Percentiles rank a stretch among this genome's conserved stretches.
Evolutionary conservation across 176 grass and related monocot species (phyloP).

Genomic region (Leersia perrieri): DNA sequence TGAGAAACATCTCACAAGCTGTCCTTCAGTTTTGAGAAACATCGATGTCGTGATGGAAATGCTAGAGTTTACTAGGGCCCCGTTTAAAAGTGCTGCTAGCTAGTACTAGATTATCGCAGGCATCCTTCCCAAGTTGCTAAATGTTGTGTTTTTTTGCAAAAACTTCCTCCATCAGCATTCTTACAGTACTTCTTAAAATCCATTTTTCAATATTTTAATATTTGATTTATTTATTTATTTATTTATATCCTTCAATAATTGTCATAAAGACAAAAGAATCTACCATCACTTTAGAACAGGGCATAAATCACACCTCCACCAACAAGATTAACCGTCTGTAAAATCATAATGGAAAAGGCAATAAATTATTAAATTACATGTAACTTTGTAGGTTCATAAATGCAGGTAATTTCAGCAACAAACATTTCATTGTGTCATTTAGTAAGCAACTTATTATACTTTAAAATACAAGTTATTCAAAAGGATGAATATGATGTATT

Average conservation of each 20-base stretch:
- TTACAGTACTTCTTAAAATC: too few species aligned
- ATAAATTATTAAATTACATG: neutral
- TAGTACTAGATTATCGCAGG: too few species aligned
- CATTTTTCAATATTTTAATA: too few species aligned
- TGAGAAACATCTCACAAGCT: constrained; percentile 18
- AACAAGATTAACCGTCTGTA: neutral
- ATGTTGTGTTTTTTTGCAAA: too few species aligned
- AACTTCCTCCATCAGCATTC: too few species aligned
- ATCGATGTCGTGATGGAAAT: neutral
- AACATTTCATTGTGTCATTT: constrained; percentile 7
- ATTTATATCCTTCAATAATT: too few species aligned
- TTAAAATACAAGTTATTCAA: neutral
- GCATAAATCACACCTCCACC: neutral
- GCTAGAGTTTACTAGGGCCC: constrained; percentile 14
- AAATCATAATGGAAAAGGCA: neutral
- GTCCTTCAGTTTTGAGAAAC: constrained; percentile 19
- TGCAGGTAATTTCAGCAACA: constrained; percentile 20
- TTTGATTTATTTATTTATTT: too few species aligned
- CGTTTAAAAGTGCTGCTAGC: too few species aligned
- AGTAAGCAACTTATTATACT: neutral
- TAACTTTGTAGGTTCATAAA: constrained; percentile 1
- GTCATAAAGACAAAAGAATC: too few species aligned
- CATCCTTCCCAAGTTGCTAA: too few species aligned
- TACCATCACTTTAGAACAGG: too few species aligned
- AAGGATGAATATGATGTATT: constrained; percentile 4